Percentiles rank a stretch among this genome's conserved stretches.
Conservation (phyloP, 106 monocot genomes). For the Gastrodia elata region DNA sequence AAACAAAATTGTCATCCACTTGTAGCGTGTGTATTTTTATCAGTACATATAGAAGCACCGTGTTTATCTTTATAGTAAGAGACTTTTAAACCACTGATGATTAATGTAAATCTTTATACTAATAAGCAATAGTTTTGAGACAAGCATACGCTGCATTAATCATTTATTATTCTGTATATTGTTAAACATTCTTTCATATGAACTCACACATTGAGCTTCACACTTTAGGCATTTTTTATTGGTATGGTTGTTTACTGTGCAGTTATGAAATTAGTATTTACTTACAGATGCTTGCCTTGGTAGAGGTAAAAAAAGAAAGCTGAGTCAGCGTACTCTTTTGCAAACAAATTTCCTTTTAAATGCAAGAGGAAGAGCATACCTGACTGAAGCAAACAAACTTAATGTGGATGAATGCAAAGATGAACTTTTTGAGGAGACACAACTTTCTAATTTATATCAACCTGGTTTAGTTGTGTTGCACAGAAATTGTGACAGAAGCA, state of each 20-base stretch:
- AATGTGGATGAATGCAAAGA: not conserved
- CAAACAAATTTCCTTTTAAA: constrained; percentile 40
- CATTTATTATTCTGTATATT: not conserved
- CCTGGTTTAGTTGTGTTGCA: not conserved
- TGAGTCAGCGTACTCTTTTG: constrained; percentile 67
- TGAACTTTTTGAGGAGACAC: constrained; percentile 7
- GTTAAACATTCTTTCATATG: too few species aligned
- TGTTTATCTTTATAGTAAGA: too few species aligned
- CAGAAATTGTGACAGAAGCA: constrained; percentile 9
- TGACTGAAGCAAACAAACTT: constrained; percentile 2
- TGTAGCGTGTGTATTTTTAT: too few species aligned
- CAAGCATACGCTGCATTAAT: not conserved
- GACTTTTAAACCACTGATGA: not conserved
- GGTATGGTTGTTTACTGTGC: not conserved
- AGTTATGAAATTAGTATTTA: not conserved
- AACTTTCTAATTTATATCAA: not conserved
- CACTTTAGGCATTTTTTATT: too few species aligned
- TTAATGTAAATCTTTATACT: not conserved
- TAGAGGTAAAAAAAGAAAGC: constrained; percentile 65
- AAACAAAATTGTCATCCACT: too few species aligned
- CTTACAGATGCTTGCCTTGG: constrained; percentile 70
- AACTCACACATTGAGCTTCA: too few species aligned
- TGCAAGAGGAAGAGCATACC: constrained; percentile 8
- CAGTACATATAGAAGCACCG: too few species aligned
- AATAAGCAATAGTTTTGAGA: too few species aligned